Evolutionary conservation across 2,329 filamentous ascomycete species (phyloP), one percentile per base, ranked within the genome.

Genomic region (Fusarium agapanthi): DNA sequence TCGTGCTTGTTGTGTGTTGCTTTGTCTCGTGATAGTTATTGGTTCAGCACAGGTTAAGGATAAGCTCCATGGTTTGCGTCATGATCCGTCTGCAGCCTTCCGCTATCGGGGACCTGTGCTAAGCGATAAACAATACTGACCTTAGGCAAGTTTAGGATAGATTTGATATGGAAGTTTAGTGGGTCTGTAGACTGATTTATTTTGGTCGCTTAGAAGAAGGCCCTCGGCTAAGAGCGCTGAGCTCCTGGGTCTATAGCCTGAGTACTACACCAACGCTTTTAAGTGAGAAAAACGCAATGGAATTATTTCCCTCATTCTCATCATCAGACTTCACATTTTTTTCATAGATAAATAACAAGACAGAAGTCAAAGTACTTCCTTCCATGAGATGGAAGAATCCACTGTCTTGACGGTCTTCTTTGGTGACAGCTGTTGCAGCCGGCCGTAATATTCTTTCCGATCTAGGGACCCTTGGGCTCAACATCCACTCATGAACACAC

Each of bases 51-150:
- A 47, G 30, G 45, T 32, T 26, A 50, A 50, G 20, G 53, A 50
- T 24, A 57, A 55, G 69, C 66, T 59, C 44, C 53, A 41, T 69
- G 58, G 62, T 69, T 65, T 73, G 70, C 71, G 70, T 73, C 71
- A 73, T 73, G 61, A 30, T 9, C n/a, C 18, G 28, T 41, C 26
- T 54, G 24, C 24, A 40, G 20, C 26, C 51, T 43, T 61, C 61
- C 54, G 40, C 55, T 40, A 70, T 32, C 59, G 48, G 59, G 41
- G 35, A 54, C 59, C 47, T 51, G 20, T 35, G 16, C 30, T 45
- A 50, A 48, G 28, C 5, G 45, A 30, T n/a, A 48, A 48, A 28
- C 44, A 18, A 47, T 22, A 22, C 44, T n/a, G 13, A 47, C 20
- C 26, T 47, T 16, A n/a, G 44, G 14, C 28, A 30, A 24, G 22